These are phyloP conservation scores for Ustilago bromivora DNA, from an alignment of 1,284 basidiomycete species.

Conservation along the genomic window DNA sequence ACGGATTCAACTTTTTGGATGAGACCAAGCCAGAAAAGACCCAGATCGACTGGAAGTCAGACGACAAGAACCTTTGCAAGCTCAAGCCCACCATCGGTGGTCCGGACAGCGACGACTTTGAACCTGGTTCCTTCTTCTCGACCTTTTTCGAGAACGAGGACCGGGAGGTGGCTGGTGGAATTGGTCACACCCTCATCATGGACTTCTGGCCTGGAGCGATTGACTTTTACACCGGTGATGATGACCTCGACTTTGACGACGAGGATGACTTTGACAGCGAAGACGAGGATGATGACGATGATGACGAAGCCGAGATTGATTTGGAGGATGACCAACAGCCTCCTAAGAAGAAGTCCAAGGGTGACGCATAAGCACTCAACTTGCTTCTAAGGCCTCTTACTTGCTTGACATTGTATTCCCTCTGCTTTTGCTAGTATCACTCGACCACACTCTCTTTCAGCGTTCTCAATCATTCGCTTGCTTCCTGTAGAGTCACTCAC, in stretches of 20 bases:
- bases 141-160: conserved; percentile 76
- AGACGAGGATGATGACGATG: conserved; percentile 63
- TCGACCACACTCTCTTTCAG: not conserved
- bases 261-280: conserved; percentile 61
- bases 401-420: not conserved
- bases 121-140: conserved; percentile 87
- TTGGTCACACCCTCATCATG: conserved; percentile 63
- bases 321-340: conserved; percentile 63
- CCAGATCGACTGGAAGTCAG: conserved; percentile 84
- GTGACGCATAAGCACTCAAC: conserved; percentile 27
- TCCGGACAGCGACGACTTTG: conserved; percentile 72
- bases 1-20: conserved; percentile 65
- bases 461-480: conserved; percentile 6
- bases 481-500: conserved; percentile 15
- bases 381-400: too few species aligned
- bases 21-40: conserved; percentile 63
- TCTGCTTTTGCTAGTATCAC: conserved; percentile 4
- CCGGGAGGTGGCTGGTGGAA: conserved; percentile 57
- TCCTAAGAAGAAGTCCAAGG: conserved; percentile 63
- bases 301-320: conserved; percentile 65
- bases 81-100: conserved; percentile 77
- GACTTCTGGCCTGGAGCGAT: conserved; percentile 66
- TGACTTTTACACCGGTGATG: conserved; percentile 62
- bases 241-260: conserved; percentile 56
- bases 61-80: conserved; percentile 80